Evolutionary conservation across 495 filamentous ascomycete species (phyloP).

Genomic region (Hypomontagnella submonticulosa): DNA sequence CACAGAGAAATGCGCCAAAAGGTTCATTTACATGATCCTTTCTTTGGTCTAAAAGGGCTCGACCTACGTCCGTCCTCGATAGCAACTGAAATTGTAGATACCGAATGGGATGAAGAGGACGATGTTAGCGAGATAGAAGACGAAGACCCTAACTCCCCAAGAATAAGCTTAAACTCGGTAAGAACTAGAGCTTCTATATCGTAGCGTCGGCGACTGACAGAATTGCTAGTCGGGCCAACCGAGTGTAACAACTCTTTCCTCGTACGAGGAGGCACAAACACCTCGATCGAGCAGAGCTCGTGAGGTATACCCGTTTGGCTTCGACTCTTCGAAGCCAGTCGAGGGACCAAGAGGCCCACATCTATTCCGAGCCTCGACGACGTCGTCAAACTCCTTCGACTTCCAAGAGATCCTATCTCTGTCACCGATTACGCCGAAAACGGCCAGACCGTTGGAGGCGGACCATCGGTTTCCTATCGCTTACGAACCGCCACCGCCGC

Average conservation of each 20-base stretch:
- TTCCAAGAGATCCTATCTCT: conserved; percentile 71
- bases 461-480: conserved; percentile 50
- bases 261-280: conserved; percentile 78
- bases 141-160: conserved; percentile 68
- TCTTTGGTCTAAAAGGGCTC: conserved; percentile 58
- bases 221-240: conserved; percentile 63
- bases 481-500: conserved; percentile 51
- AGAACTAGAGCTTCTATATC: conserved; percentile 43
- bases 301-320: conserved; percentile 47
- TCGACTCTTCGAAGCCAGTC: conserved; percentile 64
- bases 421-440: conserved; percentile 68
- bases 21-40: conserved; percentile 54
- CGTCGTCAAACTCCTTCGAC: conserved; percentile 60
- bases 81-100: conserved; percentile 78
- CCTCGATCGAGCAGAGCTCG: conserved; percentile 65
- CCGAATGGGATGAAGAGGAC: conserved; percentile 74
- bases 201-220: conserved; percentile 41
- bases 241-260: conserved; percentile 79
- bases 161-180: conserved; percentile 74
- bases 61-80: conserved; percentile 67
- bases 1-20: conserved; percentile 63
- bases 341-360: conserved; percentile 87
- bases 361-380: conserved; percentile 76
- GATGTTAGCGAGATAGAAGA: conserved; percentile 66
- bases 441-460: conserved; percentile 44